These are phyloP conservation scores for Candida dubliniensis DNA, from an alignment of 1,139 yeast species.

Conservation along the genomic window DNA sequence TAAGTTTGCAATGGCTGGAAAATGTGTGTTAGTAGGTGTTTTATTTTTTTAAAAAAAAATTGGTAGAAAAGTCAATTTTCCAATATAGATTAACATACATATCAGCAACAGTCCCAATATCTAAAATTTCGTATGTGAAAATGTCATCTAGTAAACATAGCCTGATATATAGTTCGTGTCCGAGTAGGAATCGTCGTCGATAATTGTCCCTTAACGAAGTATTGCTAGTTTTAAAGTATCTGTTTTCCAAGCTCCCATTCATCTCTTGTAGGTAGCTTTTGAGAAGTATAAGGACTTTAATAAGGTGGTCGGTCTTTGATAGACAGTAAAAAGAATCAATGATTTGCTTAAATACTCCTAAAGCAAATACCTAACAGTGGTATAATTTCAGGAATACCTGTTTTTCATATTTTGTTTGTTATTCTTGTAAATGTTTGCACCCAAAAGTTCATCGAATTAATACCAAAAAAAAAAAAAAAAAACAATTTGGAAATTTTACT, in stretches of 20 bases:
- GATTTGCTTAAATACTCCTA: background rate
- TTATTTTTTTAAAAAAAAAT: no score
- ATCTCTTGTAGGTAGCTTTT: background rate
- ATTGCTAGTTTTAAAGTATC: background rate
- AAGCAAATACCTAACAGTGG: background rate
- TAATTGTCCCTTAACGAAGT: background rate
- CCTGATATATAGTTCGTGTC: slow-evolving; percentile 12
- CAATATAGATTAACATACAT: slow-evolving; percentile 5
- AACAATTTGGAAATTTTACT: background rate
- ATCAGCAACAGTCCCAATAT: slow-evolving; percentile 8
- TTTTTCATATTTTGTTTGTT: background rate
- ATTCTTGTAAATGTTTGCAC: slow-evolving; percentile 3
- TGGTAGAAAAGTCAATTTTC: background rate
- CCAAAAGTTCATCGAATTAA: background rate
- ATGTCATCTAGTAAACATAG: slow-evolving; percentile 14
- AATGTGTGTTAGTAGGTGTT: slow-evolving; percentile 1
- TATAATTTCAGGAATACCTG: background rate
- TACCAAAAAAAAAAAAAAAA: background rate
- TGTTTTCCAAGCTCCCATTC: background rate
- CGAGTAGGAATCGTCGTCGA: slow-evolving; percentile 2
- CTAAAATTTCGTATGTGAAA: slow-evolving; percentile 11
- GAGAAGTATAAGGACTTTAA: no score
- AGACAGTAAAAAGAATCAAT: no score
- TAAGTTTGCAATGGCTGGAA: slow-evolving; percentile 8
- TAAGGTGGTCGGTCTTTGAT: no score